Evolutionary conservation across 2,329 filamentous ascomycete species (phyloP), one percentile per base, ranked within the genome.

Genomic region (Trichoderma atrobrunneum): DNA sequence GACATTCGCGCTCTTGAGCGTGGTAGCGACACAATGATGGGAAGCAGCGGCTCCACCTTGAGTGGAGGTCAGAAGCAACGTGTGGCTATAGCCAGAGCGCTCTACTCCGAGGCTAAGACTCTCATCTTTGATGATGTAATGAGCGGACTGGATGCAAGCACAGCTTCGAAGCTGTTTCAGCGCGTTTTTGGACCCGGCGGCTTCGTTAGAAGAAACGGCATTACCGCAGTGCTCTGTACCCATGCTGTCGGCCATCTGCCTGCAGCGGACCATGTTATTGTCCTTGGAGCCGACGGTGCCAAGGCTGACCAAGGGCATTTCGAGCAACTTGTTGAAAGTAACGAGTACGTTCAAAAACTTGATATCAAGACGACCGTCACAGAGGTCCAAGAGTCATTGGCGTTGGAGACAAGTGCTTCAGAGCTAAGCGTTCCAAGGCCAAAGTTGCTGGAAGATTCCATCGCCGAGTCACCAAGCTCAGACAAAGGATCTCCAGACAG

Each of bases 61-160:
- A 82, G 80, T 32, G 82, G 82, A 11, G 82, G 82, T 4, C 82
- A 84, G 62, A 74, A 74, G 64, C 76, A 79, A 39, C 76, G 81
- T 34, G 73, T 80, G 10, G 74, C 76, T 32, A 75, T 86, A 1
- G 84, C 84, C 3, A 77, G 84, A 5, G 84, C 84, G 2, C 73
- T 86, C 0, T 87, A 84, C 75, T 76, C 80, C 12, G 73, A 76
- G 14, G 75, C 76, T 24, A 24, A 57, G 7, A 74, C 84, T 21
- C 56, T 83, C 7, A 70, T 86, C 4, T 72, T 86, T 3, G 84
- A 86, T 73, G 84, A 86, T 68, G 75, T 79, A 1, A 78, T 85
- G 28, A 81, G 81, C 61, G 82, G 79, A 10, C 76, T 85, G 0
- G 84, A 85, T 74, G 75, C 79, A 5, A 75, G 81, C 11, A 87